Evolutionary conservation across 2,329 filamentous ascomycete species (phyloP).

Genomic region (Waltergamsia citrina): DNA sequence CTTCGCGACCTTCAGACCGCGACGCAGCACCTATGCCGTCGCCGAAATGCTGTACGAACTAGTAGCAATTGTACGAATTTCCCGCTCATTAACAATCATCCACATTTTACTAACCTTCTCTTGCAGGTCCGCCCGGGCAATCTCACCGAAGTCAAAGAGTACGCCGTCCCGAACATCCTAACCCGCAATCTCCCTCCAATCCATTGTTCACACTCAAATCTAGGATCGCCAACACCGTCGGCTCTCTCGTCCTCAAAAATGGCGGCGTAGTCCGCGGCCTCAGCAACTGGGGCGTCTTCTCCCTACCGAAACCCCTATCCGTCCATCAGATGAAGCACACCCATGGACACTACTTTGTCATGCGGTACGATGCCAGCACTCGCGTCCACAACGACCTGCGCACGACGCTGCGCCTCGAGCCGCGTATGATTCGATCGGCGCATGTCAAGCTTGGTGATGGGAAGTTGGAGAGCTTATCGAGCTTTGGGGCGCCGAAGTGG

Average conservation of each 20-base stretch:
- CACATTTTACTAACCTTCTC: background rate
- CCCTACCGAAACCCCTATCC: constrained; percentile 69
- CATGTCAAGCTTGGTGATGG: constrained; percentile 76
- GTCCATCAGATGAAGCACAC: constrained; percentile 77
- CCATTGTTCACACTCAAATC: constrained; percentile 6
- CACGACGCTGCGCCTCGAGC: constrained; percentile 72
- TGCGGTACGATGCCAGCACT: constrained; percentile 82
- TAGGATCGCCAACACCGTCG: constrained; percentile 82
- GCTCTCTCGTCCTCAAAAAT: constrained; percentile 69
- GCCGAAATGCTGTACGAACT: constrained; percentile 88
- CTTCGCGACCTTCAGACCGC: background rate
- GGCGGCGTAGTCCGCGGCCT: constrained; percentile 87
- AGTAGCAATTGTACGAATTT: constrained; percentile 70
- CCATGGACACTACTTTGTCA: constrained; percentile 91
- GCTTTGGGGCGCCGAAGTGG: constrained; percentile 43
- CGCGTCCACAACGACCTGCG: constrained; percentile 66
- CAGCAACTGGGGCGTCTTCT: constrained; percentile 91
- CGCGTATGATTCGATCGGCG: constrained; percentile 78
- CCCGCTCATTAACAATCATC: background rate
- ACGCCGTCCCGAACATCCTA: constrained; percentile 22
- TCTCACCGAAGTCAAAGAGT: constrained; percentile 92
- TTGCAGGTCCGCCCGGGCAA: constrained; percentile 84
- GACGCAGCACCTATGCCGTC: constrained; percentile 15
- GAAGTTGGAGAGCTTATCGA: constrained; percentile 39
- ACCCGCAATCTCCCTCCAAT: background rate